Percentiles rank a stretch among this genome's conserved stretches.
phyloP scores from a whole-genome alignment of 2,329 filamentous ascomycete genomes.

The Microsporum ferrugineum region DNA sequence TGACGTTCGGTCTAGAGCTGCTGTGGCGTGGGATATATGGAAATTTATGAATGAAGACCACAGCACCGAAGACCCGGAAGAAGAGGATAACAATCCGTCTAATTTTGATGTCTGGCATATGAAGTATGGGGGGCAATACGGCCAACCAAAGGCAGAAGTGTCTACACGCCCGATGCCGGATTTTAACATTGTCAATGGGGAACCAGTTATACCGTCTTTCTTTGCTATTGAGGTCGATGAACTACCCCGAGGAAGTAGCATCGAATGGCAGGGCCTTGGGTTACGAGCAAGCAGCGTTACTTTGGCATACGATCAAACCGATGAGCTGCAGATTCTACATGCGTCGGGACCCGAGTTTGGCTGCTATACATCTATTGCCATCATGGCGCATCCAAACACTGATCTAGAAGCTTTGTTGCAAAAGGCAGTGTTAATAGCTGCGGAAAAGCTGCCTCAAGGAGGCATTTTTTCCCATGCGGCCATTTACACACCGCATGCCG shows the following conservation, averaged over 20 bases:
- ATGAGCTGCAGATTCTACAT: constrained; percentile 17
- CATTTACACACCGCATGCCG: constrained; percentile 26
- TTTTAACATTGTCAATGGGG: constrained; percentile 19
- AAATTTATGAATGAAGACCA: constrained; percentile 24
- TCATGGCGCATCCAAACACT: constrained; percentile 15
- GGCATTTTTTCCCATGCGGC: constrained; percentile 19
- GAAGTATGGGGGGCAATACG: constrained; percentile 45
- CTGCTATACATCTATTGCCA: constrained; percentile 23
- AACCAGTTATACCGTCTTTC: constrained; percentile 47
- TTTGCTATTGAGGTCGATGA: constrained; percentile 65
- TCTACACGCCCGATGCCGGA: constrained; percentile 17
- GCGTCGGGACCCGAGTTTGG: constrained; percentile 14
- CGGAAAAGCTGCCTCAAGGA: constrained; percentile 5
- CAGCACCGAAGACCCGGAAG: constrained; percentile 9
- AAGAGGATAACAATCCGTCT: constrained; percentile 28
- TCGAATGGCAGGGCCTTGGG: constrained; percentile 77
- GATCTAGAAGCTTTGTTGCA: constrained; percentile 19
- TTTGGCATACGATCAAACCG: constrained; percentile 14
- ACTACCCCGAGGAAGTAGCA: constrained; percentile 58
- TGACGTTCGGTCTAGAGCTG: constrained; percentile 25
- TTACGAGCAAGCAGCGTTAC: constrained; percentile 31
- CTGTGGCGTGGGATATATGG: constrained; percentile 38
- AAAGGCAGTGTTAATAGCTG: constrained; percentile 17
- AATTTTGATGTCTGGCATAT: constrained; percentile 39
- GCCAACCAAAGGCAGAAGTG: constrained; percentile 22